These are phyloP conservation scores for Austroboletus eburneus DNA, from an alignment of 768 basidiomycete genomes.

Conservation along the genomic window DNA sequence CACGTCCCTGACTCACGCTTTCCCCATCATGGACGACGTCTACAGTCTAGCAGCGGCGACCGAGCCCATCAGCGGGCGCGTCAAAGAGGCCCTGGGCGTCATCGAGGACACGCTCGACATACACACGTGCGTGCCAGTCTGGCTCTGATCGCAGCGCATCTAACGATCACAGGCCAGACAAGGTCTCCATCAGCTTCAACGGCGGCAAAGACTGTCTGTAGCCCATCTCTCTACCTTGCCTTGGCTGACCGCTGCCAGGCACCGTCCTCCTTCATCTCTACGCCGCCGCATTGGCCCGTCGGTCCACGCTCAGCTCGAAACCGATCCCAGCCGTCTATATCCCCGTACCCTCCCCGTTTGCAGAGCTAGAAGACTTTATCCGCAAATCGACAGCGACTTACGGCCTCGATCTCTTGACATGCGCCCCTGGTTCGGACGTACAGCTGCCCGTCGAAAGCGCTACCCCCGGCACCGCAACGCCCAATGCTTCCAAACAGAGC, in stretches of 20 bases:
- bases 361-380: conserved; percentile 81
- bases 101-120: conserved; percentile 73
- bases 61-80: conserved; percentile 52
- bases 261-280: conserved; percentile 93
- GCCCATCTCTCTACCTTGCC: not conserved
- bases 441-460: conserved; percentile 47
- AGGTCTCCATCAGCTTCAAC: conserved; percentile 90
- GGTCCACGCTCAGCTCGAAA: conserved; percentile 32
- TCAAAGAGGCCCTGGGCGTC: conserved; percentile 78
- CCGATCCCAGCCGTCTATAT: conserved; percentile 78
- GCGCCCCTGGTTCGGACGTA: conserved; percentile 32
- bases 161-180: conserved; percentile 47
- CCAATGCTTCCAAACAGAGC: conserved; percentile 8
- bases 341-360: conserved; percentile 85
- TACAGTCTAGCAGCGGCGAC: conserved; percentile 55
- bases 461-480: conserved; percentile 31
- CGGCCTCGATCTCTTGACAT: conserved; percentile 65
- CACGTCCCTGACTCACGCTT: too few relatives aligned
- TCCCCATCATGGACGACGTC: conserved; percentile 42
- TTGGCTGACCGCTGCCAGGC: conserved; percentile 44
- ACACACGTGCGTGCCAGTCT: conserved; percentile 63
- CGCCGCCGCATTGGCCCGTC: conserved; percentile 62
- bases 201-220: conserved; percentile 95
- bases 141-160: not conserved
- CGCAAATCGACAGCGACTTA: conserved; percentile 56